Base-by-base conservation (phyloP, 768 basidiomycete species). In the Ramaria sp. region DNA sequence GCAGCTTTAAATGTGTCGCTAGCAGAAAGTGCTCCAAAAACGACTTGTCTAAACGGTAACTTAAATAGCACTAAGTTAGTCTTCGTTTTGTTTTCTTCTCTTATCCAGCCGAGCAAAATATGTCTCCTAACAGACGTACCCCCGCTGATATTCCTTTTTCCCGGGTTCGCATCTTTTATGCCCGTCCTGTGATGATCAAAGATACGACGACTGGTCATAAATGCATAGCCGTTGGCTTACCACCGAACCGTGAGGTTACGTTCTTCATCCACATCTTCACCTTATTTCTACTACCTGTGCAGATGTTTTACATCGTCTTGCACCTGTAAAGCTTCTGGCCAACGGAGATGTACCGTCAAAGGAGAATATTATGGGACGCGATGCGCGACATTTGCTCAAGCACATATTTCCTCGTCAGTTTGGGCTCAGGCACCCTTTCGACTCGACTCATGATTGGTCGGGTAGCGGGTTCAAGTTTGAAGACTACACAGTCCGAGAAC, bases 361-460 rank as follows among this genome's bases (percentile, higher is more conserved):
- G 69, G 56, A 76, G 77, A 59, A 55, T 34, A 48, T 55, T 16
- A 1, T 24, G 13, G 43, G 71, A 70, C 42, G 72, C 73, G 37
- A 78, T 37, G 75, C 78, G 0, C 75, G 85, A 38, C 81, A 81
- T 58, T 67, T 91, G 1, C 74, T 85, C 32, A 93, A 92, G 68
- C 85, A 91, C 61, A 71, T 98, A 1, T 95, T 98, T 61, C 82
- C 92, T 8, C 74, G 82, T 38, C 87, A 92, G 60, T 90, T 83
- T 61, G 76, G 78, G 0, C 63, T 96, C 1, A 63, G 72, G 4
- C 85, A 71, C 59, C 74, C 82, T 1, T 93, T 92, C 57, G 48
- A 57, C 3, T 37, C 50, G 12, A 53, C 61, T 43, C 57, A 57
- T 45, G 62, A 32, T n/a, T 24, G 54, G 22, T 58, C 57, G 16